Evolutionary conservation across 331 rosid species (phyloP).

Genomic region (Cydonia oblonga): DNA sequence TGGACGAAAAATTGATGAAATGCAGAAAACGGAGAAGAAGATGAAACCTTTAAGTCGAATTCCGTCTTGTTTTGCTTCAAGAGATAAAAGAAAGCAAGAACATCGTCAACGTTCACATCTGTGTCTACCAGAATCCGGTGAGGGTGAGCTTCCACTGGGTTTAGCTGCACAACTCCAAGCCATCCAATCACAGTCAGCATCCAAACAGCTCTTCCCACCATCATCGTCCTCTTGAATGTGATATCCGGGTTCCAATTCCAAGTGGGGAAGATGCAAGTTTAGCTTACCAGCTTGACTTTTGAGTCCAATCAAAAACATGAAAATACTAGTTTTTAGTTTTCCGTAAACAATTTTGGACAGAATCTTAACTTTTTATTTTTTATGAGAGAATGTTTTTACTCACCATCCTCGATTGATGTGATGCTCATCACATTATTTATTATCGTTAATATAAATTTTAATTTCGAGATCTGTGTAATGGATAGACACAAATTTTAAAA

Average conservation of each 20-base stretch:
- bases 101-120: conserved; percentile 4
- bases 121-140: conserved; percentile 5
- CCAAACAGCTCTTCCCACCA: neutral
- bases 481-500: too few relatives aligned
- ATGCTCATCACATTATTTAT: fast-evolving
- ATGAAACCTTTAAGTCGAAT: conserved; percentile 5
- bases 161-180: neutral
- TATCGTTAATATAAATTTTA: fast-evolving
- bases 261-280: too few relatives aligned
- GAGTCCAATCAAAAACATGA: too few relatives aligned
- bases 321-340: too few relatives aligned
- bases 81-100: conserved; percentile 9
- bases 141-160: neutral
- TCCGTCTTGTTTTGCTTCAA: conserved; percentile 10
- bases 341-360: too few relatives aligned
- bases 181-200: neutral
- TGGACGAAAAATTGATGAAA: neutral
- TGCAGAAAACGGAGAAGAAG: neutral
- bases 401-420: too few relatives aligned
- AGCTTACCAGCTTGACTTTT: too few relatives aligned
- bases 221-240: neutral
- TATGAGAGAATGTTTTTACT: too few relatives aligned
- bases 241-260: neutral
- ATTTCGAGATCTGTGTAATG: fast-evolving
- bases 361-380: too few relatives aligned